Base-by-base conservation (phyloP, 2,329 filamentous ascomycete genomes). In the Claviceps paspali region DNA sequence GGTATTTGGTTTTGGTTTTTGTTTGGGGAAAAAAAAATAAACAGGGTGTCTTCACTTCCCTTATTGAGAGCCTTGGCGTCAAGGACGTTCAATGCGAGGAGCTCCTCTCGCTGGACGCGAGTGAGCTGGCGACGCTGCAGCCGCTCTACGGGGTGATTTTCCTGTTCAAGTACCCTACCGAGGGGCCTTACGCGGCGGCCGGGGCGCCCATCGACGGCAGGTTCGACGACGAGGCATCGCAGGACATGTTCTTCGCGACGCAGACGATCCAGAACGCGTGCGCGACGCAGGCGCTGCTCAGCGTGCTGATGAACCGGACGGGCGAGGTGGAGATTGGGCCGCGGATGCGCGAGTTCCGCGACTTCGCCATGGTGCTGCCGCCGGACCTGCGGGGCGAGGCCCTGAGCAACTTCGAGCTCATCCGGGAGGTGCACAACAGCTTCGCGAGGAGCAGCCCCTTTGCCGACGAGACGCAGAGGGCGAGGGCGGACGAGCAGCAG, bases 231-330 rank as follows among this genome's bases (percentile, higher is more conserved):
- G 68, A 67, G 12, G 84, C 85, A 11, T 67, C 81, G 14, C 77
- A 85, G 44, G 68, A 72, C 43, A 70, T 94, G 50, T 98, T 94
- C 70, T 98, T 98, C 61, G 91, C 91, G 4, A 78, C 80, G 22
- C 91, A 98, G 64, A 96, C 88, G 4, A 98, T 98, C 56, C 88
- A 96, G 61, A 98, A 98, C 60, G 91, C 91, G 6, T 98, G 91
- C 62, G 91, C 87, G 31, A 98, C 91, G 12, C 91, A 98, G 59
- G 91, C 91, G 3, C 74, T 98, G 33, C 73, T 98, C 29, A 91
- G 82, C 37, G 83, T 96, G 38, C 70, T 96, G 23, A 67, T 98
- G 47, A 98, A 98, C 64, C 82, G 92, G 58, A 71, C 73, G 22
- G 67, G 62, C 38, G 56, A 70, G 29, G 70, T 94, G 35, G 70